Evolutionary conservation across 768 basidiomycete genomes (phyloP), one percentile per base, ranked within the genome.

Genomic region (Kwoniella dendrophila): DNA sequence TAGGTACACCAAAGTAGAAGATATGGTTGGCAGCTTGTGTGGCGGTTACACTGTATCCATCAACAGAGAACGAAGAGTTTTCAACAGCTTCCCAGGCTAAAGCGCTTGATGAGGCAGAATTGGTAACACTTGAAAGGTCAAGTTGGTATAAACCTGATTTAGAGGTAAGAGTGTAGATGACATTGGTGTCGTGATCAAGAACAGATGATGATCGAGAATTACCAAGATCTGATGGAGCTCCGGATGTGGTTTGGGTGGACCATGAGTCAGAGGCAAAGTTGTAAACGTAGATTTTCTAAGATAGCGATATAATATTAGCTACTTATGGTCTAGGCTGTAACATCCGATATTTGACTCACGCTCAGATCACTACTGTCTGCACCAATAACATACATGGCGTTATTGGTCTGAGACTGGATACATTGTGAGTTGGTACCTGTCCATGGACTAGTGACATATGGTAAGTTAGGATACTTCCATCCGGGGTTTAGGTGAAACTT

Each of bases 111-210:
- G 82, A 79, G 49, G 85, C 85, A 2, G 90, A 88, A 4, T 84
- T 79, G 47, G 83, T 88, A 59, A 90, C 81, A 14, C 81, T 68
- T 26, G 80, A 83, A 84, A 95, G 86, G 77, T 92, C 85, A 43
- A 95, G 82, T 44, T 83, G 84, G 70, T 81, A 91, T 1, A 94
- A 61, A 55, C 69, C 63, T 24, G 62, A 62, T 40, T 56, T 58
- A 47, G 62, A 48, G 36, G 70, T 63, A 16, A 73, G 51, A 83
- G 66, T 77, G 89, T 88, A 93, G 80, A 96, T 88, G 62, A 88
- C 86, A 64, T 95, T 93, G 51, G 93, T 97, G 78, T 97, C 93
- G 67, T 95, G 93, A 80, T 97, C 93, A 33, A 97, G 84, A 63
- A 95, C 86, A 27, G 89, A 85, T 27, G 70, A 60, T 1, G 81